Evolutionary conservation across 2,329 filamentous ascomycete genomes (phyloP).

Genomic region (Cyanodermella asteris): DNA sequence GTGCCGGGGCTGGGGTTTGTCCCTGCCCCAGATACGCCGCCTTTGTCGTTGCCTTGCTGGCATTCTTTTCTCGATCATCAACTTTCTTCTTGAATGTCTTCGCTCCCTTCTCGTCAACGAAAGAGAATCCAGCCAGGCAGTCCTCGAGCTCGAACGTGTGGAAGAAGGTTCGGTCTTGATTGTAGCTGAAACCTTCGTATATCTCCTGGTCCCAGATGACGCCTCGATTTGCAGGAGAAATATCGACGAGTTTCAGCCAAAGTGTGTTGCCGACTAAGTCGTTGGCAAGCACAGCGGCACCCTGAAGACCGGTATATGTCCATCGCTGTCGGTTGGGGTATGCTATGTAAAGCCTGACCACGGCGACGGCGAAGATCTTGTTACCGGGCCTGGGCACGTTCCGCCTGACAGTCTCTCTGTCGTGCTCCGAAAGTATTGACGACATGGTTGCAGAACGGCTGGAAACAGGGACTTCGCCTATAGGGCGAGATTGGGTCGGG

Average conservation of each 20-base stretch:
- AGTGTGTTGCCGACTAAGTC: constrained; percentile 88
- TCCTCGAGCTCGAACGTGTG: constrained; percentile 92
- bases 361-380: constrained; percentile 91
- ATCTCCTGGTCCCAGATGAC: constrained; percentile 97
- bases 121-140: constrained; percentile 73
- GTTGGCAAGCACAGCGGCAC: constrained; percentile 75
- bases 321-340: constrained; percentile 71
- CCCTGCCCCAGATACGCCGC: constrained; percentile 46
- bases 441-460: constrained; percentile 23
- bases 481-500: no score
- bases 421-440: constrained; percentile 64
- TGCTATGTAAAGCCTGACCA: constrained; percentile 81
- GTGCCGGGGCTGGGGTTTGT: constrained; percentile 18
- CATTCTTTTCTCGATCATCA: constrained; percentile 87
- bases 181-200: constrained; percentile 85
- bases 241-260: constrained; percentile 93
- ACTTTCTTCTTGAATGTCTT: constrained; percentile 96
- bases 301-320: constrained; percentile 85
- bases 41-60: constrained; percentile 62
- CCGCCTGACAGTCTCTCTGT: constrained; percentile 91
- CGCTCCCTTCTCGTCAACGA: constrained; percentile 92
- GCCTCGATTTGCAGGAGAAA: constrained; percentile 64
- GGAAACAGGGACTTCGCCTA: no score
- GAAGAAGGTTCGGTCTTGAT: constrained; percentile 93
- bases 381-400: constrained; percentile 82